Conservation (phyloP, 2,329 filamentous ascomycete species). For the Fusarium sp. region DNA sequence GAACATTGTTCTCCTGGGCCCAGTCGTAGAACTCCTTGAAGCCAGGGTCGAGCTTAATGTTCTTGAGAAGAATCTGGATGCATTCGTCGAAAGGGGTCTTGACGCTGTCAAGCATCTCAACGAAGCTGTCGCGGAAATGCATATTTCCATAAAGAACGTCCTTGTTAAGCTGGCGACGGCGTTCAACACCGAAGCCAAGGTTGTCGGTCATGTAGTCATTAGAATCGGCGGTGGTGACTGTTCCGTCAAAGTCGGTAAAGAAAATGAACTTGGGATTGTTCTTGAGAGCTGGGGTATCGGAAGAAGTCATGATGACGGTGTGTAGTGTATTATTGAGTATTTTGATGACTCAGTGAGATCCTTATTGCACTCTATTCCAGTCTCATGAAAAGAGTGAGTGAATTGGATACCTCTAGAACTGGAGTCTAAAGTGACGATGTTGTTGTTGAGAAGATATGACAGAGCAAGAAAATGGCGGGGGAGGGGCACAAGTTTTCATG, state of each 20-base stretch:
- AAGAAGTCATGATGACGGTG: constrained; percentile 56
- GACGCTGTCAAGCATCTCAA: constrained; percentile 91
- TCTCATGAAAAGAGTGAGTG: not conserved
- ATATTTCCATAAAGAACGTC: constrained; percentile 78
- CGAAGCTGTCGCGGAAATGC: constrained; percentile 87
- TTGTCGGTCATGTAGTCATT: constrained; percentile 87
- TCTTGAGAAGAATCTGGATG: constrained; percentile 79
- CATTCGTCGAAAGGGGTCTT: constrained; percentile 84
- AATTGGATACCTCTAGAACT: not conserved
- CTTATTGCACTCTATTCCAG: not conserved
- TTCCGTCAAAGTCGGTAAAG: constrained; percentile 99
- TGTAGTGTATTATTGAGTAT: not conserved
- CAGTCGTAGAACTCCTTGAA: constrained; percentile 92
- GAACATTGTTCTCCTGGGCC: constrained; percentile 83
- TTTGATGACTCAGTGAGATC: not conserved
- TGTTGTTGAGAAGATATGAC: constrained; percentile 29
- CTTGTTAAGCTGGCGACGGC: constrained; percentile 78
- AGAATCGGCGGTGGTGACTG: constrained; percentile 80
- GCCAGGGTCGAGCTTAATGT: constrained; percentile 88
- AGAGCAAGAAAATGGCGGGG: constrained; percentile 40
- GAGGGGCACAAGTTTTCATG: constrained; percentile 44
- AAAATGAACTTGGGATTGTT: constrained; percentile 91
- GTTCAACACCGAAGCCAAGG: constrained; percentile 81
- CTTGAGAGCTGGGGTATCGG: constrained; percentile 67
- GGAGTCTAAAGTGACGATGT: constrained; percentile 10